Evolutionary conservation across 345 rosid species (phyloP).

Genomic region (Camelina sativa): DNA sequence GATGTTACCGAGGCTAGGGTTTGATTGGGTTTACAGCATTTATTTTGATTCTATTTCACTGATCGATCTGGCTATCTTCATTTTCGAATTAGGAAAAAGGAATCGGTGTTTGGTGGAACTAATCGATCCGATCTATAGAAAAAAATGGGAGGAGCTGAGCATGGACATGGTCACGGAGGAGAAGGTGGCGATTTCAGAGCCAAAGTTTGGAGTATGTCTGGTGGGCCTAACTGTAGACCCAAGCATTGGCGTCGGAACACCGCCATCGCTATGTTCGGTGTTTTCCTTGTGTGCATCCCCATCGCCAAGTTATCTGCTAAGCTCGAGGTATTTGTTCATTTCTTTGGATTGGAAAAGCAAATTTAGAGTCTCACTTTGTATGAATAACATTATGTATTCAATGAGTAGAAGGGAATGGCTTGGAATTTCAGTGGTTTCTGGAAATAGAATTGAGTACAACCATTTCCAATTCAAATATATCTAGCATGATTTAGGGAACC

Average conservation of each 20-base stretch:
- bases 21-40: constrained; percentile 6
- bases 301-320: constrained; percentile 90
- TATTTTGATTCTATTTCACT: constrained; percentile 6
- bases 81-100: constrained; percentile 15
- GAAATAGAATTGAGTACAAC: neutral
- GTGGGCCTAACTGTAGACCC: constrained; percentile 96
- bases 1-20: constrained; percentile 28
- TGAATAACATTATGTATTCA: neutral
- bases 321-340: constrained; percentile 69
- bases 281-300: constrained; percentile 86
- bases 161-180: constrained; percentile 67
- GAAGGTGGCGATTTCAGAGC: constrained; percentile 83
- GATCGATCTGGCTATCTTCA: constrained; percentile 10
- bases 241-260: constrained; percentile 99
- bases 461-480: neutral
- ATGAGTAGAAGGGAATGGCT: neutral
- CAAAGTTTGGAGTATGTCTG: constrained; percentile 95
- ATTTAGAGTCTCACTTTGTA: neutral
- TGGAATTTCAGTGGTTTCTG: neutral
- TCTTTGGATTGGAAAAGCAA: neutral
- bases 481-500: constrained; percentile 12
- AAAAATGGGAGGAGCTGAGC: constrained; percentile 71
- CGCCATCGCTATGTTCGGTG: constrained; percentile 88
- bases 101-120: constrained; percentile 30
- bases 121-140: constrained; percentile 28